phyloP scores from a whole-genome alignment of 2,329 filamentous ascomycete species.

The Epichloe sp. region DNA sequence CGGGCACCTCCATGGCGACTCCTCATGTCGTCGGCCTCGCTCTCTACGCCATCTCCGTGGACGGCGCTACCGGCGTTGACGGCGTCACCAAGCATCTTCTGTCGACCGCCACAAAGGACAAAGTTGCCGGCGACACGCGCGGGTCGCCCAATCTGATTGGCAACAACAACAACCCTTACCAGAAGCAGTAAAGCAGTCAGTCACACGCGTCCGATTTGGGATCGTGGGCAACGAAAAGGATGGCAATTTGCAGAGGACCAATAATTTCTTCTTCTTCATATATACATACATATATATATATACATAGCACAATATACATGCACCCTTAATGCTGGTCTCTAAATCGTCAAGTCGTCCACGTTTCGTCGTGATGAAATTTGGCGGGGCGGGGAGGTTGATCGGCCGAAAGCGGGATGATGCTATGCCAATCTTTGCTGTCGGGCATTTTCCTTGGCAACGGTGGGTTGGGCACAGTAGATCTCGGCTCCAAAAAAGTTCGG shows the following conservation, averaged over 20 bases:
- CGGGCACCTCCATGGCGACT: conserved; percentile 40
- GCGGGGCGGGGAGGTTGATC: too few relatives aligned
- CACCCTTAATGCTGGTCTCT: too few relatives aligned
- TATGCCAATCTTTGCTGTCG: too few relatives aligned
- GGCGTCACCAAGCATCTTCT: not conserved
- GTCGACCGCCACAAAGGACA: not conserved
- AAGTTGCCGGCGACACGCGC: not conserved
- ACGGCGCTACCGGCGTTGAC: not conserved
- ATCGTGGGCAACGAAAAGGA: not conserved
- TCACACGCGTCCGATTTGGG: too few relatives aligned
- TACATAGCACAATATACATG: not conserved
- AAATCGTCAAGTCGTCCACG: too few relatives aligned
- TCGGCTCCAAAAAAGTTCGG: too few relatives aligned
- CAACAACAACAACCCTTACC: conserved; percentile 3
- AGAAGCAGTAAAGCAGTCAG: not conserved
- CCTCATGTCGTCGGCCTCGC: conserved; percentile 40
- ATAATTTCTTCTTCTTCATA: not conserved
- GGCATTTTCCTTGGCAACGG: too few relatives aligned
- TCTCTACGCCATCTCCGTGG: conserved; percentile 21
- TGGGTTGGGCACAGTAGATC: too few relatives aligned
- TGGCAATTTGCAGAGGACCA: not conserved
- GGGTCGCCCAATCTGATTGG: conserved; percentile 2
- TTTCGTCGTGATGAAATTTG: too few relatives aligned
- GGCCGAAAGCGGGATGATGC: too few relatives aligned
- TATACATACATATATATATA: not conserved